Evolutionary conservation across 495 filamentous ascomycete species (phyloP).

Genomic region (Niebla homalea): DNA sequence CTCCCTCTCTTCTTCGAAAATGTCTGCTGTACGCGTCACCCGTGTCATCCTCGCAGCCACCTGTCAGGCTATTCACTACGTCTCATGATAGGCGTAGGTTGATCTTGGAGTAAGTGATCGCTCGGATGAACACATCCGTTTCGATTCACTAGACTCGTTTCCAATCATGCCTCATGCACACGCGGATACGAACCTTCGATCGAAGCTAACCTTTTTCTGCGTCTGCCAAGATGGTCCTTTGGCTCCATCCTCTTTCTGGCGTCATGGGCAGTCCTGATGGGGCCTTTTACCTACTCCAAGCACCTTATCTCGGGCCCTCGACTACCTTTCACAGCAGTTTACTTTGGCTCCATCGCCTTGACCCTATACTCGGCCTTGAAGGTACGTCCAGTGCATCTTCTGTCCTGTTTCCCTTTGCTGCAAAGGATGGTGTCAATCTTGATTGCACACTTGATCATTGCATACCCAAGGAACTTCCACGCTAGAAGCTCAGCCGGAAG

Average conservation of each 20-base stretch:
- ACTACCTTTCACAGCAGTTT: conserved; percentile 88
- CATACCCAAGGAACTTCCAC: not conserved
- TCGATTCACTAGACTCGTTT: conserved; percentile 3
- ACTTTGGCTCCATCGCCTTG: conserved; percentile 86
- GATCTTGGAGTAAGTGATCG: not conserved
- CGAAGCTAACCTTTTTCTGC: conserved; percentile 11
- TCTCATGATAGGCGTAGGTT: conserved; percentile 6
- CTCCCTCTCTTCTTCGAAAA: conserved; percentile 14
- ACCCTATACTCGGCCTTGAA: conserved; percentile 86
- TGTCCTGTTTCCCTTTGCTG: not conserved
- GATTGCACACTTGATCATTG: not conserved
- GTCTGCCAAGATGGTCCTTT: conserved; percentile 67
- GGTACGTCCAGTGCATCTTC: conserved; percentile 44
- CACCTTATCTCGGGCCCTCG: conserved; percentile 77
- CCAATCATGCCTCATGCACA: conserved; percentile 1
- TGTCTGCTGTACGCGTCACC: conserved; percentile 6
- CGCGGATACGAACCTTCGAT: conserved; percentile 8
- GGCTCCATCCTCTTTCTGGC: conserved; percentile 80
- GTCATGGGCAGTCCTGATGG: conserved; percentile 91
- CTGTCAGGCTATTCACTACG: no score
- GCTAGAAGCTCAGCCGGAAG: not conserved
- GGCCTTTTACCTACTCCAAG: conserved; percentile 63
- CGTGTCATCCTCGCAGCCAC: not conserved
- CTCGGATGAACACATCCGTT: not conserved
- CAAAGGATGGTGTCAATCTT: not conserved